phyloP scores from a whole-genome alignment of 805 yeast species.

The Ogataea dorogensis region DNA sequence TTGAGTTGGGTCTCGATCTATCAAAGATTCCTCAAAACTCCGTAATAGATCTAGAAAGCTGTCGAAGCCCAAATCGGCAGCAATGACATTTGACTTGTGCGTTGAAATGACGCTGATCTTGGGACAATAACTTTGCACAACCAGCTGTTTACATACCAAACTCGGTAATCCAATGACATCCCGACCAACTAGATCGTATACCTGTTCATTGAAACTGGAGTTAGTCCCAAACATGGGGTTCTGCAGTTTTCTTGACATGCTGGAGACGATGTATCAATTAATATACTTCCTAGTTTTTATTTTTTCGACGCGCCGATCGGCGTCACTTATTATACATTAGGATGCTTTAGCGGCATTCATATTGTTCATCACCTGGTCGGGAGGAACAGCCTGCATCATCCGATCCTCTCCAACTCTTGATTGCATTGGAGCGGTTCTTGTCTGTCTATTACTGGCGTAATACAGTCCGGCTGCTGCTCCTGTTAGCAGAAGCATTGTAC shows the following conservation, averaged over 20 bases:
- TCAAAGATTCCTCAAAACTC: slow-evolving; percentile 29
- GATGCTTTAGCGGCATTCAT: slow-evolving; percentile 19
- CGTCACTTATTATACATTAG: slow-evolving; percentile 8
- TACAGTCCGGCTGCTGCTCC: slow-evolving; percentile 38
- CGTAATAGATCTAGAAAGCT: slow-evolving; percentile 25
- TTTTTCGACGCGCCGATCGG: slow-evolving; percentile 12
- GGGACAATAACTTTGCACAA: slow-evolving; percentile 33
- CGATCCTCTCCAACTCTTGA: slow-evolving; percentile 60
- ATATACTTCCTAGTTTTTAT: background rate
- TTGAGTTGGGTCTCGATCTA: slow-evolving; percentile 22
- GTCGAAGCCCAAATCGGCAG: slow-evolving; percentile 19
- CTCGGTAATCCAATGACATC: slow-evolving; percentile 32
- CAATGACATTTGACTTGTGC: slow-evolving; percentile 23
- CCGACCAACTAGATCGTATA: slow-evolving; percentile 17
- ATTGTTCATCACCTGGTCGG: slow-evolving; percentile 43
- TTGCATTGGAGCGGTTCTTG: slow-evolving; percentile 44
- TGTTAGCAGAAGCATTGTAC: slow-evolving; percentile 41
- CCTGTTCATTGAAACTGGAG: slow-evolving; percentile 21
- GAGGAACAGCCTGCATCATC: slow-evolving; percentile 63
- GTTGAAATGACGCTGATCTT: slow-evolving; percentile 33
- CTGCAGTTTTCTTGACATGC: slow-evolving; percentile 15
- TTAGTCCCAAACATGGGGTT: slow-evolving; percentile 17
- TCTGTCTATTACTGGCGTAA: slow-evolving; percentile 37
- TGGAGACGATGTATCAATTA: background rate
- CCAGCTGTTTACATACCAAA: slow-evolving; percentile 27